Percentiles rank a stretch among this genome's conserved stretches.
Evolutionary conservation across 164 flowering plant species (phyloP).

Genomic region (Vitis rotundifolia): DNA sequence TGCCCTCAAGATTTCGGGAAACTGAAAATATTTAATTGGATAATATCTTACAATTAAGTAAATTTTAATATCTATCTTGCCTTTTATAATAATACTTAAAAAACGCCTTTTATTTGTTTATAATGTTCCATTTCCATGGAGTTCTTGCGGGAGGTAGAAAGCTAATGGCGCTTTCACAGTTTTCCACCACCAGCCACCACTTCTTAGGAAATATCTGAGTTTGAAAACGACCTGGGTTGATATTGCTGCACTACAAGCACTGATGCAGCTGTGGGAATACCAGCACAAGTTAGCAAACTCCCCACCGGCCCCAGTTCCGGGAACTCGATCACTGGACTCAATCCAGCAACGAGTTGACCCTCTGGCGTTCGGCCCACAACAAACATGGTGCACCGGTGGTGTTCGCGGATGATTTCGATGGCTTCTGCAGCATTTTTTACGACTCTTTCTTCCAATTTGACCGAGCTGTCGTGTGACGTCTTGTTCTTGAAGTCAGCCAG

Average conservation of each 20-base stretch:
- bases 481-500: constrained; percentile 22
- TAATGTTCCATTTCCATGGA: too few relatives aligned
- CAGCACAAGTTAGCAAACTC: constrained; percentile 30
- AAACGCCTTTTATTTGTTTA: too few relatives aligned
- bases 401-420: constrained; percentile 5
- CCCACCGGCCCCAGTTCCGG: constrained; percentile 51
- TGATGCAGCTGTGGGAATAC: constrained; percentile 37
- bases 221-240: not conserved
- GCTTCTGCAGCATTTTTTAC: constrained; percentile 20
- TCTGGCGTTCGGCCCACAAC: constrained; percentile 42
- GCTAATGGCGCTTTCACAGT: too few relatives aligned
- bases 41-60: too few relatives aligned
- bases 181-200: too few relatives aligned
- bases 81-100: too few relatives aligned
- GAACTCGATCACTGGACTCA: constrained; percentile 21
- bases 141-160: too few relatives aligned
- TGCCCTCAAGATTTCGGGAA: too few relatives aligned
- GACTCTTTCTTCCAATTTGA: constrained; percentile 29
- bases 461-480: constrained; percentile 8
- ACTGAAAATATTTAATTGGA: too few relatives aligned
- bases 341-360: constrained; percentile 11
- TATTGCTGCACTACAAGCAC: constrained; percentile 46
- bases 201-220: too few relatives aligned
- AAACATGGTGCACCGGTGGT: constrained; percentile 28
- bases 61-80: too few relatives aligned